phyloP scores from a whole-genome alignment of 2,329 filamentous ascomycete genomes.

The Alternaria novae-zelandiae region DNA sequence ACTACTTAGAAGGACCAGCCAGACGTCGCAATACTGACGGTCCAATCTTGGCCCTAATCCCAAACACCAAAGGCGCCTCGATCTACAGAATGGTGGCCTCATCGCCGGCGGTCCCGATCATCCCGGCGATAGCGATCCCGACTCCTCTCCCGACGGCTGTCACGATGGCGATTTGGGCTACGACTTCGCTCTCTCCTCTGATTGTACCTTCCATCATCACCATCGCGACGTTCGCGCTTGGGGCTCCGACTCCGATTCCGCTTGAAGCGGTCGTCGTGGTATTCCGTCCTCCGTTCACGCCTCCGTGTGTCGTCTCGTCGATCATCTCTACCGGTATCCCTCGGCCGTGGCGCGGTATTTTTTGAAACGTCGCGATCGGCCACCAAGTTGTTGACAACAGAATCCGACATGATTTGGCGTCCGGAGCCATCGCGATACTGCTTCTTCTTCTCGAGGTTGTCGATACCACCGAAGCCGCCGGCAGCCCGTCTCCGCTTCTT shows the following conservation, averaged over 20 bases:
- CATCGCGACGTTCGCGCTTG: slow-evolving; percentile 38
- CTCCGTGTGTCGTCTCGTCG: slow-evolving; percentile 51
- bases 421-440: slow-evolving; percentile 67
- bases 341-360: slow-evolving; percentile 11
- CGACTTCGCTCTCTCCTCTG: slow-evolving; percentile 37
- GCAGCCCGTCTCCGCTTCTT: slow-evolving; percentile 70
- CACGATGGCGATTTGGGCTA: slow-evolving; percentile 41
- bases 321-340: slow-evolving; percentile 20
- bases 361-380: slow-evolving; percentile 31
- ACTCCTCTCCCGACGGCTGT: slow-evolving; percentile 45
- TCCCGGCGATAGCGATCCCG: slow-evolving; percentile 51
- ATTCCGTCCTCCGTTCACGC: slow-evolving; percentile 42
- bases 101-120: slow-evolving; percentile 45
- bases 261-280: slow-evolving; percentile 48
- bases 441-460: slow-evolving; percentile 83
- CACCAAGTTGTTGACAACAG: slow-evolving; percentile 41
- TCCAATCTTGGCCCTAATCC: neutral
- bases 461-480: slow-evolving; percentile 88
- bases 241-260: slow-evolving; percentile 47
- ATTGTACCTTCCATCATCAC: slow-evolving; percentile 38
- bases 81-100: neutral
- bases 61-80: neutral
- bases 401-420: slow-evolving; percentile 39
- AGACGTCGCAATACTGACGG: neutral
- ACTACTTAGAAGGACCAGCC: neutral